Conservation (phyloP, 371 early-diverging fungal species). For the Apophysomyces variabilis region DNA sequence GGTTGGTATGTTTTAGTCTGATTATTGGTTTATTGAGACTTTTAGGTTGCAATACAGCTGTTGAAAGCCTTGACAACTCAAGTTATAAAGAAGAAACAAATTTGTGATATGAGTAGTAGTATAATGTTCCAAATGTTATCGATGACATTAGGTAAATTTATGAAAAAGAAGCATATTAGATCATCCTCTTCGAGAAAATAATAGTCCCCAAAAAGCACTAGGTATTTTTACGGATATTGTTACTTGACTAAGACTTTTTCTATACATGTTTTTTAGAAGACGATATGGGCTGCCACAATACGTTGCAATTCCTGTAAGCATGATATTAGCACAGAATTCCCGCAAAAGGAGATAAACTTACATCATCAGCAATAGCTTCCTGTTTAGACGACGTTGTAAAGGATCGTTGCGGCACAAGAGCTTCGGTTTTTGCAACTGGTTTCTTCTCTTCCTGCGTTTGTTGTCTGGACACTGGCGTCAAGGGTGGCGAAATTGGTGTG, state of each 20-base stretch:
- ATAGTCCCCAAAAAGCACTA: too few relatives aligned
- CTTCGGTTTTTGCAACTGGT: slow-evolving; percentile 27
- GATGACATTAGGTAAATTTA: too few relatives aligned
- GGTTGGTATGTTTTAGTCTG: too few relatives aligned
- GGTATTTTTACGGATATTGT: too few relatives aligned
- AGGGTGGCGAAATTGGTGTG: slow-evolving; percentile 22
- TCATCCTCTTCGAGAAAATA: too few relatives aligned
- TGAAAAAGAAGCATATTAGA: too few relatives aligned
- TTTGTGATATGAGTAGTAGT: too few relatives aligned
- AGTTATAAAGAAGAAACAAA: too few relatives aligned
- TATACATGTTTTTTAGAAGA: slow-evolving; percentile 36
- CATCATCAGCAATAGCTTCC: slow-evolving; percentile 42
- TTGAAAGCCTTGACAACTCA: too few relatives aligned
- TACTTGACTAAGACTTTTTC: background rate
- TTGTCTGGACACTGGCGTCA: slow-evolving; percentile 4
- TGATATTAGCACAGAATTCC: background rate
- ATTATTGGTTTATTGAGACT: too few relatives aligned
- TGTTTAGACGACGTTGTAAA: slow-evolving; percentile 12
- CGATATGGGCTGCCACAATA: slow-evolving; percentile 52
- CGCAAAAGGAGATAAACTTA: slow-evolving; percentile 14
- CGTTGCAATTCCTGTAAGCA: slow-evolving; percentile 42
- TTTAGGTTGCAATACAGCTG: too few relatives aligned
- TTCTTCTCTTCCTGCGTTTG: slow-evolving; percentile 16
- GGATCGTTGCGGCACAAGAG: slow-evolving; percentile 3
- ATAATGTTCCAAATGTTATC: too few relatives aligned